phyloP scores from a whole-genome alignment of 345 rosid species.

The Aquilaria yunnanensis region DNA sequence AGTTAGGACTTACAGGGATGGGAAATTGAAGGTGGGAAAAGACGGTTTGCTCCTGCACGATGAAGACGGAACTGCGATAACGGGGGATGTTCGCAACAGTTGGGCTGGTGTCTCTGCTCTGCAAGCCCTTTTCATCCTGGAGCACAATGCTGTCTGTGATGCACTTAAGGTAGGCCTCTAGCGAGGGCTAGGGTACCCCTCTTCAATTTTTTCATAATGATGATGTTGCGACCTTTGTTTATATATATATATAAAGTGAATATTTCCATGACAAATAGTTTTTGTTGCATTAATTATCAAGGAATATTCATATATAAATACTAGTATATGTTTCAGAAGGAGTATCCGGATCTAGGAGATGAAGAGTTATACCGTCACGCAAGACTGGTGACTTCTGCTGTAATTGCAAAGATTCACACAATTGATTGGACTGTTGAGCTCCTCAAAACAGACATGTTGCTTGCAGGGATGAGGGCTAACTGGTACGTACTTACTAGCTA shows the following conservation, averaged over 20 bases:
- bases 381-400: conserved; percentile 55
- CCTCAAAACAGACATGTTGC: conserved; percentile 47
- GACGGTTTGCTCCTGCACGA: conserved; percentile 41
- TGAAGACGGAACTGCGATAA: conserved; percentile 26
- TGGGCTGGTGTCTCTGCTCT: conserved; percentile 53
- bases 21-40: conserved; percentile 43
- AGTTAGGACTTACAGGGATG: conserved; percentile 45
- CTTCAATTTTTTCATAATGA: not conserved
- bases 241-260: not conserved
- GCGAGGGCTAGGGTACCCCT: too few species aligned
- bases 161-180: conserved; percentile 29
- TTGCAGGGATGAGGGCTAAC: conserved; percentile 51
- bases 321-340: conserved; percentile 17
- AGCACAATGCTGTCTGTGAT: conserved; percentile 54
- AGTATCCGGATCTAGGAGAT: conserved; percentile 31
- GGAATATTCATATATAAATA: too few species aligned
- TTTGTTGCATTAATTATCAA: not conserved
- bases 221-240: too few species aligned
- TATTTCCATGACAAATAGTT: not conserved
- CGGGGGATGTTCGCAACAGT: conserved; percentile 47
- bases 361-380: conserved; percentile 45
- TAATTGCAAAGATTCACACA: conserved; percentile 62
- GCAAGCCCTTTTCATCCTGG: conserved; percentile 46
- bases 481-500: conserved; percentile 25
- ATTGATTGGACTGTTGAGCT: conserved; percentile 71